Conservation (phyloP, 75 land plant species). For the Cunninghamia lanceolata region DNA sequence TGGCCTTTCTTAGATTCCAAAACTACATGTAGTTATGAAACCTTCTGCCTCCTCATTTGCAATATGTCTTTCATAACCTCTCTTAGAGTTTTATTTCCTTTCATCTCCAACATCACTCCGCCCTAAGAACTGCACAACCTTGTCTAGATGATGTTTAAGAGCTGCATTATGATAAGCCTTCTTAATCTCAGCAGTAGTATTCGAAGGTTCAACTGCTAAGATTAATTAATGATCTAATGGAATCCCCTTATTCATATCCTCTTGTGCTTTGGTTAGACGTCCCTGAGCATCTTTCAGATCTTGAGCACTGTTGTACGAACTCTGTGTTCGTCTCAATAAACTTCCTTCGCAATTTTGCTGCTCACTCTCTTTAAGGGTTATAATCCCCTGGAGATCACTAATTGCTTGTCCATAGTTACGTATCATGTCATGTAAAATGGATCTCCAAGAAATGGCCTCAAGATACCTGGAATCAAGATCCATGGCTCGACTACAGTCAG, state of each 20-base stretch:
- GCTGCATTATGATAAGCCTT: conserved; percentile 97
- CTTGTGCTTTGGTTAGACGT: conserved; percentile 58
- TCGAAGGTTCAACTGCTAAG: conserved; percentile 75
- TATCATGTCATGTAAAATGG: conserved; percentile 80
- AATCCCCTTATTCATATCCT: conserved; percentile 63
- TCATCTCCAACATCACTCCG: no score
- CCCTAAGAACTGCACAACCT: no score
- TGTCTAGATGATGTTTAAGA: conserved; percentile 95
- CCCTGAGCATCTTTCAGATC: conserved; percentile 65
- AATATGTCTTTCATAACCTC: no score
- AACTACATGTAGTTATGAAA: no score
- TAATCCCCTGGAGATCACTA: conserved; percentile 63
- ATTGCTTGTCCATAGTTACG: conserved; percentile 84
- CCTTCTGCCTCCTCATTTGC: no score
- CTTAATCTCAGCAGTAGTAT: conserved; percentile 69
- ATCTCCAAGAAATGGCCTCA: conserved; percentile 94
- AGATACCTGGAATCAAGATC: conserved; percentile 83
- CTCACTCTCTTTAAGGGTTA: conserved; percentile 53
- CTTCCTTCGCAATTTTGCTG: conserved; percentile 26
- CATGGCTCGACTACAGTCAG: conserved; percentile 95
- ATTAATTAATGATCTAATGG: conserved; percentile 81
- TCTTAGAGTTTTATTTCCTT: no score
- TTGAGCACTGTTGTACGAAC: conserved; percentile 17
- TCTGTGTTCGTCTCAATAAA: conserved; percentile 23
- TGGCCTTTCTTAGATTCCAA: no score